Evolutionary conservation across 805 yeast genomes (phyloP).

Genomic region (Ogataea henricii): DNA sequence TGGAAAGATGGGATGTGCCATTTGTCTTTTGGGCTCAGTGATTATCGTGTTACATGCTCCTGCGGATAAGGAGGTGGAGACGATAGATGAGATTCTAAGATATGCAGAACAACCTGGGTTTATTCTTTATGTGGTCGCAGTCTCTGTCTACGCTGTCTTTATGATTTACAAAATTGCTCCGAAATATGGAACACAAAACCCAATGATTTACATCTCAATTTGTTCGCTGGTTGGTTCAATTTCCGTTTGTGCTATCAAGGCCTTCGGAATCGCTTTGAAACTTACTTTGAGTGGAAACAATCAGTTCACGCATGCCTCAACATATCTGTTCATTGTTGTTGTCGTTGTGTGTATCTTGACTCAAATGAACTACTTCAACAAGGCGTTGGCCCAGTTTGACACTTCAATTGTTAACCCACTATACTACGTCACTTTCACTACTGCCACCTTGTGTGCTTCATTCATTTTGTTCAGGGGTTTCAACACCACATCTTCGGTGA

Average conservation of each 20-base stretch:
- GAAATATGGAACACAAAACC: conserved; percentile 72
- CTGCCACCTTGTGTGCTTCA: conserved; percentile 82
- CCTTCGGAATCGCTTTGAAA: conserved; percentile 89
- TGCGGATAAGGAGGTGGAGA: conserved; percentile 84
- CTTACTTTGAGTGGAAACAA: conserved; percentile 82
- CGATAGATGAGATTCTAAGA: conserved; percentile 82
- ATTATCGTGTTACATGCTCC: conserved; percentile 91
- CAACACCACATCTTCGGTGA: conserved; percentile 78
- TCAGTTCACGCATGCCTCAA: conserved; percentile 82
- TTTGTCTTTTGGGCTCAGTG: conserved; percentile 83
- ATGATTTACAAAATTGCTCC: conserved; percentile 88
- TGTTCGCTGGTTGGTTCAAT: conserved; percentile 90
- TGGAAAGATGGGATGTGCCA: conserved; percentile 92
- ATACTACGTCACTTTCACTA: conserved; percentile 88
- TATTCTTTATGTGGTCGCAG: conserved; percentile 61
- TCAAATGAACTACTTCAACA: conserved; percentile 92
- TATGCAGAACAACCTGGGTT: conserved; percentile 83
- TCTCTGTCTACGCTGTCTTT: conserved; percentile 66
- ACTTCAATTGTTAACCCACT: conserved; percentile 90
- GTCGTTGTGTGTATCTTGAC: conserved; percentile 82
- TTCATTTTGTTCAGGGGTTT: conserved; percentile 85
- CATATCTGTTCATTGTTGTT: conserved; percentile 76
- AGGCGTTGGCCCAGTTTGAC: conserved; percentile 90
- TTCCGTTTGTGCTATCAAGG: conserved; percentile 89
- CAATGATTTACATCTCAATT: conserved; percentile 86